Evolutionary conservation across 306 rosid genomes (phyloP).

Genomic region (Quercus parvula): DNA sequence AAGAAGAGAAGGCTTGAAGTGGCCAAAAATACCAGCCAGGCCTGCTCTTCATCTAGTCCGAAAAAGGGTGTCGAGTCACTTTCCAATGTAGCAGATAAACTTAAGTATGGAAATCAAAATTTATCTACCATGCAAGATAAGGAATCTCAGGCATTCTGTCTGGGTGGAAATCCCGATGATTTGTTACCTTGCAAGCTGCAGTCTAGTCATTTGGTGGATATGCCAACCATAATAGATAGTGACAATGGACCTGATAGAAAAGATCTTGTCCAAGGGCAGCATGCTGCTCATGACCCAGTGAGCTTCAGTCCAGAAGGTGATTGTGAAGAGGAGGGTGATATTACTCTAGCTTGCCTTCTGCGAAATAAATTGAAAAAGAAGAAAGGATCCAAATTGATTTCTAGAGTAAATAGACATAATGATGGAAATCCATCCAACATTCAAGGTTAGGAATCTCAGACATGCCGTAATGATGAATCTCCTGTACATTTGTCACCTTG

Average conservation of each 20-base stretch:
- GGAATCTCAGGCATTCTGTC: not conserved
- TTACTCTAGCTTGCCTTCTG: conserved; percentile 27
- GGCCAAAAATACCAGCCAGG: conserved; percentile 7
- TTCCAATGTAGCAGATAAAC: not conserved
- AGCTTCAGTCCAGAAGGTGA: not conserved
- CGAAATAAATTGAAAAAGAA: conserved; percentile 34
- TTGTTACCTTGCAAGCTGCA: not conserved
- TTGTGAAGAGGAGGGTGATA: conserved; percentile 7
- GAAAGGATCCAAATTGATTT: not conserved
- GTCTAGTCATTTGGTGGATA: not conserved
- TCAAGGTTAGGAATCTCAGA: not conserved
- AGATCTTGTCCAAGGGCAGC: conserved; percentile 1
- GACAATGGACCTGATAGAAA: not conserved
- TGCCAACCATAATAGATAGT: not conserved
- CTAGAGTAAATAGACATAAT: no score
- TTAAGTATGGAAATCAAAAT: conserved; percentile 23
- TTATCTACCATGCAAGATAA: conserved; percentile 13
- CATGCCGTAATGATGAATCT: not conserved
- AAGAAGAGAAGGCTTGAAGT: conserved; percentile 39
- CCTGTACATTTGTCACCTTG: not conserved
- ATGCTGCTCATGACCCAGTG: conserved; percentile 12
- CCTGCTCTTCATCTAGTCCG: not conserved
- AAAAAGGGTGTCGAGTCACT: not conserved
- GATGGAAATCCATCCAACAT: not conserved
- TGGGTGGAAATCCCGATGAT: conserved; percentile 10